These are phyloP conservation scores for Phytomonas francai DNA, from an alignment of 208 protist species.

Conservation along the genomic window DNA sequence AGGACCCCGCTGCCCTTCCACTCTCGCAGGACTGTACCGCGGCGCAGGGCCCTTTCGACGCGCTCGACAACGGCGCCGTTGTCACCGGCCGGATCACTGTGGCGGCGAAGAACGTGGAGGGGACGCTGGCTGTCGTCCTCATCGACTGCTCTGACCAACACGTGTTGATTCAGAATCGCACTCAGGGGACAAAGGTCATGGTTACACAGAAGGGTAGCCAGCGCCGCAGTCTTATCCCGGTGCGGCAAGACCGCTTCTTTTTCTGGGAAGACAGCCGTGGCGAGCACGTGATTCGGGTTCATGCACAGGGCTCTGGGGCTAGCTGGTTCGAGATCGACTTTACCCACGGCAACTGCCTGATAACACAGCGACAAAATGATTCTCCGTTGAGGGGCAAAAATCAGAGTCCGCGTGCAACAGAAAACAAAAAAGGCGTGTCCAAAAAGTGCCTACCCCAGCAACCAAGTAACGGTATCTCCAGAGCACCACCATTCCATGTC, in stretches of 20 bases:
- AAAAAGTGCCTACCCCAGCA: no score
- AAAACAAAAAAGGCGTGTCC: neutral
- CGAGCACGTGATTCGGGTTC: conserved; percentile 47
- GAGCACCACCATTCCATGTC: conserved; percentile 34
- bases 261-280: conserved; percentile 62
- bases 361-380: conserved; percentile 17
- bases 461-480: conserved; percentile 2
- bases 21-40: conserved; percentile 16
- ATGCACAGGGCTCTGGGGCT: conserved; percentile 52
- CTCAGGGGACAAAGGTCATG: conserved; percentile 32
- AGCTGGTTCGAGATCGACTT: conserved; percentile 80
- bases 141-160: conserved; percentile 47
- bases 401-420: neutral
- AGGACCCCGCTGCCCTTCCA: conserved; percentile 22
- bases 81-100: conserved; percentile 66
- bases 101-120: conserved; percentile 40
- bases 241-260: conserved; percentile 68
- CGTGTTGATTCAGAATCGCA: conserved; percentile 68
- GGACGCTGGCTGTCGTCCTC: conserved; percentile 57
- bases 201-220: conserved; percentile 53
- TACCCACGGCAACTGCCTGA: conserved; percentile 45
- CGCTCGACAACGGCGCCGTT: conserved; percentile 28
- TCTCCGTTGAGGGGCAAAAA: conserved; percentile 11
- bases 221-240: conserved; percentile 49
- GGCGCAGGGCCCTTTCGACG: conserved; percentile 18